A percentile compares a stretch with the other conserved stretches of the same genome.
These are phyloP conservation scores for Malassezia furfur DNA, from an alignment of 1,284 basidiomycete species.

Conservation along the genomic window DNA sequence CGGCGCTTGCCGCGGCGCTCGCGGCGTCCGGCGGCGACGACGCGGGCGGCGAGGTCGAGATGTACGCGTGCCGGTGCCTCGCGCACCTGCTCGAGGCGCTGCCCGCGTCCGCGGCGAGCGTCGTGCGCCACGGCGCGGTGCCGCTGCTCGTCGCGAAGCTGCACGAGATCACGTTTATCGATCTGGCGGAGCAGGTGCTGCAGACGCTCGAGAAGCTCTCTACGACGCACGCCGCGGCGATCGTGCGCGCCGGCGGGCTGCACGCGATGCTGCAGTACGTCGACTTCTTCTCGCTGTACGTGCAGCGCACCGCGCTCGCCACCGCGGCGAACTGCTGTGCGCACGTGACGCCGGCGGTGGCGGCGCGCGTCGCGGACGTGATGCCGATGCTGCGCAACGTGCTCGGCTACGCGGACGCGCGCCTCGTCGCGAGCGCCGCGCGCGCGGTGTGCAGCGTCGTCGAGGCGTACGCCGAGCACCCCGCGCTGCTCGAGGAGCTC, in stretches of 20 bases:
- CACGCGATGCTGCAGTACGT: slow-evolving; percentile 44
- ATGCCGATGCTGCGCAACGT: slow-evolving; percentile 43
- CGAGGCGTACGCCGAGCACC: slow-evolving; percentile 31
- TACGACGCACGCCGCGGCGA: slow-evolving; percentile 32
- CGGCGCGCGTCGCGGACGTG: slow-evolving; percentile 23
- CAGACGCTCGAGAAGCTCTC: slow-evolving; percentile 47
- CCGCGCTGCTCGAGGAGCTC: slow-evolving; percentile 37
- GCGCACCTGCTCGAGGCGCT: slow-evolving; percentile 47
- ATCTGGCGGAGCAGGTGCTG: slow-evolving; percentile 47
- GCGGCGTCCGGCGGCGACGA: slow-evolving; percentile 23
- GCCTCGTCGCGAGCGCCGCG: slow-evolving; percentile 44
- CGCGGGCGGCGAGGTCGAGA: slow-evolving; percentile 33
- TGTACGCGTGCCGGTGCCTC: slow-evolving; percentile 47
- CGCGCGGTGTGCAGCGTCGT: slow-evolving; percentile 37
- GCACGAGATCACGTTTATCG: slow-evolving; percentile 46
- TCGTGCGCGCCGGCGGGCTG: slow-evolving; percentile 44
- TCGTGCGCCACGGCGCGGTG: slow-evolving; percentile 38
- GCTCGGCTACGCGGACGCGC: slow-evolving; percentile 39
- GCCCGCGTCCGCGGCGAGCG: slow-evolving; percentile 40
- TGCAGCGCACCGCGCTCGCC: slow-evolving; percentile 45
- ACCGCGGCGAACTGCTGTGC: slow-evolving; percentile 44
- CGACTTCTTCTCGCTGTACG: slow-evolving; percentile 47
- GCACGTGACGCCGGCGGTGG: slow-evolving; percentile 27
- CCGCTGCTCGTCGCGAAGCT: slow-evolving; percentile 41
- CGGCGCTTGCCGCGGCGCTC: slow-evolving; percentile 23